Base-by-base conservation (phyloP, 179 eudicot species). In the Nepenthes alata region DNA sequence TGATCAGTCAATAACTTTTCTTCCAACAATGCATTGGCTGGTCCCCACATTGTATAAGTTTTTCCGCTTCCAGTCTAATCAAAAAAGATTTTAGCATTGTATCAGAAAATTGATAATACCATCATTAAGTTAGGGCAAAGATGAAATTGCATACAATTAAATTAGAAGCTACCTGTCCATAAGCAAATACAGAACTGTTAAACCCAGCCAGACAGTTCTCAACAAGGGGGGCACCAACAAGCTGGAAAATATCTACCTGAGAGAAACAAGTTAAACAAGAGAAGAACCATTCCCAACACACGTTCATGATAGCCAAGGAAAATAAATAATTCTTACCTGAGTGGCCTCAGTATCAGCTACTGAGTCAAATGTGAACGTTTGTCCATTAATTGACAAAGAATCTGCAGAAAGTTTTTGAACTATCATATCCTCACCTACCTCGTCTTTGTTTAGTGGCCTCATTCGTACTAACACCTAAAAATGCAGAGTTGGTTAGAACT, bases 11-110 rank as follows among this genome's bases (percentile, higher is more conserved):
- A 68, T 34, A 74, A 67, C 60, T 80, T 79, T 59, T 83, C 87
- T 70, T 81, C 95, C 73, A 69, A 73, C 83, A 94, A 81, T 55
- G 96, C 89, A 59, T 87, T 90, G 60, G 97, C 79, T 11, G 97
- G 96, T 77, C 97, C 99, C 99, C 97, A 94, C 77, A 94, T 85
- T 16, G 97, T 90, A 71, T 79, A 94, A 5, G 99, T 94, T 70
- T 94, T 94, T 39, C 99, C 99, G 58, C 99, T 94, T 25, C 99
- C 99, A 11, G 99, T 94, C 99, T 94, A 62, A 53, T 67, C 13
- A 62, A 10, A 3, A 2, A 9, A 72, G 53, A 2, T 58, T 47
- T 14, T 7, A 55, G 57, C 58, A 66, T 37, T 34, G 13, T 6
- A 72, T 68, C 45, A 66, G 57, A 12, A 53, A 37, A 37, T 12